Evolutionary conservation across 208 protist species (phyloP).

Genomic region (Trypanosoma scelopori): DNA sequence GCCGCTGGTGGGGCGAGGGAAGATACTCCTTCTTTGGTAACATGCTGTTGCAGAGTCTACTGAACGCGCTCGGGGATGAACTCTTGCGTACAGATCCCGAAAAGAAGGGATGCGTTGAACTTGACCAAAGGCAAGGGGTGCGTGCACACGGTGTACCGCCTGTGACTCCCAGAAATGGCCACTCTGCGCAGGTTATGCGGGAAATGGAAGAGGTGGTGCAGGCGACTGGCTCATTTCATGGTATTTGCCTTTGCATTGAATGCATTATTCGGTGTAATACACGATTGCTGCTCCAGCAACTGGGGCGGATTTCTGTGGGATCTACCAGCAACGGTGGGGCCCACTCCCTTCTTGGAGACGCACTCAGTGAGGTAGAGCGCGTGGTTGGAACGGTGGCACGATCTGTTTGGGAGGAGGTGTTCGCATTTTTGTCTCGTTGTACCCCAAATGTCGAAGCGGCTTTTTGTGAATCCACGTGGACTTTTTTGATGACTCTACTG

Average conservation of each 20-base stretch:
- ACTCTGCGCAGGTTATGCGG: not conserved
- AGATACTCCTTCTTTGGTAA: conserved; percentile 4
- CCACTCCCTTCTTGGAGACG: not conserved
- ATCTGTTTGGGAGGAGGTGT: conserved; percentile 17
- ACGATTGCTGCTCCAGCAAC: conserved; percentile 6
- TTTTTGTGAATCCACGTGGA: conserved; percentile 25
- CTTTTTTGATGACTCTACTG: conserved; percentile 24
- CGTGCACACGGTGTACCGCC: not conserved
- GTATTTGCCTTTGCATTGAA: conserved; percentile 29
- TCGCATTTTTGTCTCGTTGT: conserved; percentile 15
- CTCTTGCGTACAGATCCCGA: not conserved
- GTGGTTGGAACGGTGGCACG: not conserved
- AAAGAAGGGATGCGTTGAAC: not conserved
- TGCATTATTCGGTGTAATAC: conserved; percentile 24
- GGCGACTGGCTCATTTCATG: conserved; percentile 36
- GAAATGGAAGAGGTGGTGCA: conserved; percentile 28
- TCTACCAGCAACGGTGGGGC: not conserved
- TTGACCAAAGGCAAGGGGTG: not conserved
- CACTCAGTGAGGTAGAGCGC: not conserved
- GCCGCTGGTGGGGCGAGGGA: conserved; percentile 21
- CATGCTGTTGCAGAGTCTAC: conserved; percentile 16
- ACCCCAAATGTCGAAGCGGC: not conserved
- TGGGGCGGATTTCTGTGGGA: conserved; percentile 4
- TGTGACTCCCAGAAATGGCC: not conserved
- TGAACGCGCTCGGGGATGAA: conserved; percentile 12